Conservation (phyloP, 2,329 filamentous ascomycete species). For the Ambrosiella xylebori region DNA sequence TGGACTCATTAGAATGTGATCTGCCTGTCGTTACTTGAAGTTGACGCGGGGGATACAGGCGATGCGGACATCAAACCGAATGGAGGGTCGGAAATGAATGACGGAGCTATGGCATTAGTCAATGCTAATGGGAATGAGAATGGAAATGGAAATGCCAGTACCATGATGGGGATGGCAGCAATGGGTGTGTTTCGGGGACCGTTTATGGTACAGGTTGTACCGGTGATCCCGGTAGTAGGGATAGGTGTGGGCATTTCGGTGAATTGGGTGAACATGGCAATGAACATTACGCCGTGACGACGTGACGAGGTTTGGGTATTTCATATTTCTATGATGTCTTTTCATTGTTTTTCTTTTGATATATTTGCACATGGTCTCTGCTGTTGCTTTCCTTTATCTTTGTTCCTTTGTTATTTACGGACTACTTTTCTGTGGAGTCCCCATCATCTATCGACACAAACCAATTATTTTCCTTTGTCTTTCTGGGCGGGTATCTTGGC, state of each 20-base stretch:
- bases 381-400: background rate
- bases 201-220: no score
- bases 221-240: background rate
- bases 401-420: background rate
- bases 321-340: background rate
- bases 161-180: background rate
- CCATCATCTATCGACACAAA: no score
- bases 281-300: background rate
- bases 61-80: background rate
- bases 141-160: background rate
- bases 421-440: background rate
- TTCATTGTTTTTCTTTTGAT: background rate
- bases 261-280: background rate
- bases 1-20: background rate
- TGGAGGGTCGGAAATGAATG: no score
- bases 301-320: background rate
- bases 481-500: no score
- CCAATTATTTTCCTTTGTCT: no score
- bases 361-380: background rate
- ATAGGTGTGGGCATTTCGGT: background rate
- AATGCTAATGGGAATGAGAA: background rate
- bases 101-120: no score
- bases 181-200: background rate
- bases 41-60: background rate
- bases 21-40: background rate